These are phyloP conservation scores for Colletotrichum aenigma DNA, from an alignment of 2,329 filamentous ascomycete genomes.

Conservation along the genomic window DNA sequence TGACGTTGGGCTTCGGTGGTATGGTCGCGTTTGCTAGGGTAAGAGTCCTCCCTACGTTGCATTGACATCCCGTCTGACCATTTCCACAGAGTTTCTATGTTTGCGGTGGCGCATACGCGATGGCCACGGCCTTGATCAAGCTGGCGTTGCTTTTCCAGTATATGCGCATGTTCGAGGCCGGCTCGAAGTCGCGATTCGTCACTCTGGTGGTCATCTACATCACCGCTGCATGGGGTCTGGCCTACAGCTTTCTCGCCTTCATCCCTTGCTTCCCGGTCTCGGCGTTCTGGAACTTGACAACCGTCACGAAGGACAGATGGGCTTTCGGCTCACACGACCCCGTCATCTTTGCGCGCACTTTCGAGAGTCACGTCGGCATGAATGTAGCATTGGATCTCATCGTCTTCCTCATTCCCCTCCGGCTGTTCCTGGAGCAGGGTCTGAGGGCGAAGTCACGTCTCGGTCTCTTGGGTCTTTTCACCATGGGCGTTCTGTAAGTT, in stretches of 20 bases:
- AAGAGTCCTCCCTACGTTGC: not conserved
- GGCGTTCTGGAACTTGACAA: constrained; percentile 32
- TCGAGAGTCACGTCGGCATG: constrained; percentile 29
- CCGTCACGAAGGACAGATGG: constrained; percentile 18
- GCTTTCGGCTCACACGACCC: constrained; percentile 33
- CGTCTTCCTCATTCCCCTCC: constrained; percentile 34
- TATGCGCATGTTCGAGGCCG: constrained; percentile 19
- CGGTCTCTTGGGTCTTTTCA: constrained; percentile 31
- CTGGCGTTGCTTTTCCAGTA: constrained; percentile 24
- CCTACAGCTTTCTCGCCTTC: constrained; percentile 34
- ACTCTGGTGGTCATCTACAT: constrained; percentile 26
- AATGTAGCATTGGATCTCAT: constrained; percentile 35
- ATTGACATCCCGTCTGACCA: not conserved
- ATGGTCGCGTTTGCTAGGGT: constrained; percentile 17
- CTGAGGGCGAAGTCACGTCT: constrained; percentile 31
- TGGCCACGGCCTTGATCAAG: constrained; percentile 24
- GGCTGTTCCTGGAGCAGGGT: constrained; percentile 28
- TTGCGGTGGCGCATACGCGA: constrained; percentile 20
- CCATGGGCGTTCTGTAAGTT: constrained; percentile 35
- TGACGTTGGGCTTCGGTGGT: not conserved
- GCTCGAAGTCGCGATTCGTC: constrained; percentile 16
- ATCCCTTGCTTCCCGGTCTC: constrained; percentile 34
- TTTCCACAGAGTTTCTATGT: constrained; percentile 15
- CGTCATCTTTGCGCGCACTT: constrained; percentile 28
- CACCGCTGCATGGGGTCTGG: constrained; percentile 32